Evolutionary conservation across 2,329 filamentous ascomycete species (phyloP).

Genomic region (Fusarium beomiforme): DNA sequence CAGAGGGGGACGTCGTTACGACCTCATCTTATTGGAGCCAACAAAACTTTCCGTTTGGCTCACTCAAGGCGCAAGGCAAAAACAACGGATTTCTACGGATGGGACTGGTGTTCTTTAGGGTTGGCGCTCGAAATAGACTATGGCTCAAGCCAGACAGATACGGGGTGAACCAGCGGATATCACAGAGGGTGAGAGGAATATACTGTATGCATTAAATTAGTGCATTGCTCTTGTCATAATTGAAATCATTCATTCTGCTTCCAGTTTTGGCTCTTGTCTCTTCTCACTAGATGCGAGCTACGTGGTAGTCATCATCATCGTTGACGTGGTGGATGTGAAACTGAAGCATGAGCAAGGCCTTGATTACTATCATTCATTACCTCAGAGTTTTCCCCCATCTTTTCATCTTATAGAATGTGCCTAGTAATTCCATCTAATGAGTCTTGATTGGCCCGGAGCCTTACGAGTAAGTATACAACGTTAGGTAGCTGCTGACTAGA

Average conservation of each 20-base stretch:
- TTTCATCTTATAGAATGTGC: neutral
- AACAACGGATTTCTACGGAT: conserved; percentile 26
- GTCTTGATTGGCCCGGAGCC: conserved; percentile 11
- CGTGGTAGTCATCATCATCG: conserved; percentile 1
- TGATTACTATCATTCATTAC: neutral
- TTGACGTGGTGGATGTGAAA: conserved; percentile 7
- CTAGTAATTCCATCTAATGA: conserved; percentile 6
- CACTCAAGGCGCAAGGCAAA: conserved; percentile 32
- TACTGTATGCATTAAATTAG: neutral
- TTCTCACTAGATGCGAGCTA: neutral
- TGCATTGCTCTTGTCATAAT: conserved; percentile 12
- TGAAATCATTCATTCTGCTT: conserved; percentile 9
- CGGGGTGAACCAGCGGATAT: conserved; percentile 20
- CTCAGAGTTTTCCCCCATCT: neutral
- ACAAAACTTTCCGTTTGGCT: conserved; percentile 28
- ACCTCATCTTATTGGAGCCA: conserved; percentile 26
- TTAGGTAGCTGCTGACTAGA: conserved; percentile 10
- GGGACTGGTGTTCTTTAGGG: conserved; percentile 21
- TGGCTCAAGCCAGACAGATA: conserved; percentile 37
- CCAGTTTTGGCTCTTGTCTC: neutral
- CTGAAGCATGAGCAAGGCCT: conserved; percentile 18
- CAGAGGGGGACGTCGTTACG: conserved; percentile 25
- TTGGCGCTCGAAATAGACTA: conserved; percentile 40
- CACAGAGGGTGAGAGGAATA: neutral
- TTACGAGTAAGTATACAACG: neutral